Conservation (phyloP, 495 filamentous ascomycete genomes). For the Rostrohypoxylon terebratum region DNA sequence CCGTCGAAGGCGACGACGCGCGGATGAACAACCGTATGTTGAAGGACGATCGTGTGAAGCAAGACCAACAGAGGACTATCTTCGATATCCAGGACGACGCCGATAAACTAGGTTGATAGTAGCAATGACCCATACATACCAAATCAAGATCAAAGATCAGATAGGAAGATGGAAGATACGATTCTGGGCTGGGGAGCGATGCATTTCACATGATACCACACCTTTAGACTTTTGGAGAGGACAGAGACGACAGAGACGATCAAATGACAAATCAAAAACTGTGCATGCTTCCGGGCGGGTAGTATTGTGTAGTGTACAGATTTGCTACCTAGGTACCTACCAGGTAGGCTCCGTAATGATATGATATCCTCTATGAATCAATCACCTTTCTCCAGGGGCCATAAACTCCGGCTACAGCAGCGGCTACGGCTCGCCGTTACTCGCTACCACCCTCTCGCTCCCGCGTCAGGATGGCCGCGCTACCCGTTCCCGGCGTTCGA, state of each 20-base stretch:
- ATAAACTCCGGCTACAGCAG: constrained; percentile 9
- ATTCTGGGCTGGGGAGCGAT: constrained; percentile 42
- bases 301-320: constrained; percentile 40
- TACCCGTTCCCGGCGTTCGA: constrained; percentile 79
- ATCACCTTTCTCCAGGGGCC: constrained; percentile 10
- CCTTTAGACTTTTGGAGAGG: constrained; percentile 38
- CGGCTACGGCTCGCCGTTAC: constrained; percentile 21
- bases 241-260: constrained; percentile 20
- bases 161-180: constrained; percentile 10
- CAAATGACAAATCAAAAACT: constrained; percentile 24
- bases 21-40: constrained; percentile 89
- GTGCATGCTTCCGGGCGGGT: constrained; percentile 34
- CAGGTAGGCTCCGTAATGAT: constrained; percentile 8
- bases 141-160: not conserved
- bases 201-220: constrained; percentile 52
- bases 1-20: constrained; percentile 90
- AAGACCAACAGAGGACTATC: constrained; percentile 69
- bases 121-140: not conserved
- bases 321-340: constrained; percentile 6
- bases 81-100: constrained; percentile 78
- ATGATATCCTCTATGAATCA: constrained; percentile 20
- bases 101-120: constrained; percentile 76
- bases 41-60: constrained; percentile 86
- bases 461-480: constrained; percentile 80
- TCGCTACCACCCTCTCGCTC: constrained; percentile 64